Conservation (phyloP, 768 basidiomycete genomes). For the Leccinum boreale region DNA sequence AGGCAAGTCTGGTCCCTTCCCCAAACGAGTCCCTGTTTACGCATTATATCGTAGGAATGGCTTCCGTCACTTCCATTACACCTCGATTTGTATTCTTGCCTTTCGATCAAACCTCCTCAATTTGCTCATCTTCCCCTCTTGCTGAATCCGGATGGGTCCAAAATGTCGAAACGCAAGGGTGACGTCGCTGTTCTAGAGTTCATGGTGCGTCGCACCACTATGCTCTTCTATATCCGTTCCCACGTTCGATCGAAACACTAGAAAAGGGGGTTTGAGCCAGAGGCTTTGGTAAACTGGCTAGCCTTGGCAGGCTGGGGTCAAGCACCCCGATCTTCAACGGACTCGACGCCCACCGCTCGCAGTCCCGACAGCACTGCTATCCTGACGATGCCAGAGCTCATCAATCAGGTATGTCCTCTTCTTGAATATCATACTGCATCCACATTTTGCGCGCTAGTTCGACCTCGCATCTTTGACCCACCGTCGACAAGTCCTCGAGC, state of each 20-base stretch:
- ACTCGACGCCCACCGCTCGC: conserved; percentile 26
- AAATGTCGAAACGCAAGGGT: conserved; percentile 93
- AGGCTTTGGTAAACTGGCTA: conserved; percentile 88
- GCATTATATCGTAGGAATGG: conserved; percentile 71
- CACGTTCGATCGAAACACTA: conserved; percentile 27
- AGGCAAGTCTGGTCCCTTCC: conserved; percentile 46
- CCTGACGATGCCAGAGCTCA: conserved; percentile 60
- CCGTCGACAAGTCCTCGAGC: conserved; percentile 78
- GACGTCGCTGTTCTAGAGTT: conserved; percentile 87
- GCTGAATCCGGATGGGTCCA: conserved; percentile 84
- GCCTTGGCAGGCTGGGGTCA: conserved; percentile 92
- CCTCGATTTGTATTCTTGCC: conserved; percentile 79
- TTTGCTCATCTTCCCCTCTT: conserved; percentile 93
- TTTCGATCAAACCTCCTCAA: conserved; percentile 66
- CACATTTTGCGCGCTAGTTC: conserved; percentile 46
- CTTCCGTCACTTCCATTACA: conserved; percentile 90
- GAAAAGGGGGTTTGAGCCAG: conserved; percentile 88
- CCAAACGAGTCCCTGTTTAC: background rate
- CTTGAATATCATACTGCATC: background rate
- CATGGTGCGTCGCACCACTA: conserved; percentile 49
- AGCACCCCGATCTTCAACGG: conserved; percentile 36
- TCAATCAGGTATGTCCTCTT: conserved; percentile 48
- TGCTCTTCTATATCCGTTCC: background rate
- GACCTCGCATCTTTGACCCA: conserved; percentile 75
- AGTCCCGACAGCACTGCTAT: conserved; percentile 66